A percentile compares a stretch with the other conserved stretches of the same genome.
phyloP scores from a whole-genome alignment of 2,329 filamentous ascomycete genomes.

The Helotiales sp. region DNA sequence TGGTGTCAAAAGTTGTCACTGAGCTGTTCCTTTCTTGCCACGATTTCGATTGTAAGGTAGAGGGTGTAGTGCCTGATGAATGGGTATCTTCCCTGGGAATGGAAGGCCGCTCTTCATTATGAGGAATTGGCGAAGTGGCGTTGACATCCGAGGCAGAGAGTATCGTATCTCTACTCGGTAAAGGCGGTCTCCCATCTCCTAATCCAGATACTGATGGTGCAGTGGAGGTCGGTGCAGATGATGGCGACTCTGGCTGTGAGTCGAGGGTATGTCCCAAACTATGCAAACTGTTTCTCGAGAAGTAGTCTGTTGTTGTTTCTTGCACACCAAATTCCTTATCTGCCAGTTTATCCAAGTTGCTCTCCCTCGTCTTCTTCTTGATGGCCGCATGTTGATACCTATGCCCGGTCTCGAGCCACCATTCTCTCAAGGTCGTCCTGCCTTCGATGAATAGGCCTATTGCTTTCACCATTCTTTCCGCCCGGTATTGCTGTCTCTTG shows the following conservation, averaged over 20 bases:
- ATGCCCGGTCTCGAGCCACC: conserved; percentile 31
- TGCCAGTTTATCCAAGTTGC: conserved; percentile 23
- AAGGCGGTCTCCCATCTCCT: conserved; percentile 18
- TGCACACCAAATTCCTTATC: conserved; percentile 34
- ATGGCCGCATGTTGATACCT: conserved; percentile 19
- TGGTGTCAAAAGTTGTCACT: conserved; percentile 25
- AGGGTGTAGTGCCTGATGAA: conserved; percentile 17
- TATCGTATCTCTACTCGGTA: conserved; percentile 19
- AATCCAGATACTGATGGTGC: conserved; percentile 6
- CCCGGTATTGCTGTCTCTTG: conserved; percentile 51
- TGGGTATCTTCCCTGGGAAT: conserved; percentile 16
- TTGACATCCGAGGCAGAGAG: conserved; percentile 8
- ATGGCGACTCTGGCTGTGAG: conserved; percentile 19
- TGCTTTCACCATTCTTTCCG: conserved; percentile 54
- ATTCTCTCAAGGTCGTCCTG: conserved; percentile 39
- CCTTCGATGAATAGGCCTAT: conserved; percentile 55
- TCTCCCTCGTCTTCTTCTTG: conserved; percentile 16
- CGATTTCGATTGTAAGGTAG: conserved; percentile 21
- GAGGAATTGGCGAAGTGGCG: neutral
- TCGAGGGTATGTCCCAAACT: conserved; percentile 16
- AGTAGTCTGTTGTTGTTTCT: conserved; percentile 24
- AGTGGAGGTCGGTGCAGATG: conserved; percentile 8
- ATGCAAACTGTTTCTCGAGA: conserved; percentile 24
- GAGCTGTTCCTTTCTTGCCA: conserved; percentile 27
- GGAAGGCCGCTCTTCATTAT: conserved; percentile 18